Evolutionary conservation across 164 flowering plant species (phyloP), one percentile per base, ranked within the genome.

Genomic region (Sedum album): DNA sequence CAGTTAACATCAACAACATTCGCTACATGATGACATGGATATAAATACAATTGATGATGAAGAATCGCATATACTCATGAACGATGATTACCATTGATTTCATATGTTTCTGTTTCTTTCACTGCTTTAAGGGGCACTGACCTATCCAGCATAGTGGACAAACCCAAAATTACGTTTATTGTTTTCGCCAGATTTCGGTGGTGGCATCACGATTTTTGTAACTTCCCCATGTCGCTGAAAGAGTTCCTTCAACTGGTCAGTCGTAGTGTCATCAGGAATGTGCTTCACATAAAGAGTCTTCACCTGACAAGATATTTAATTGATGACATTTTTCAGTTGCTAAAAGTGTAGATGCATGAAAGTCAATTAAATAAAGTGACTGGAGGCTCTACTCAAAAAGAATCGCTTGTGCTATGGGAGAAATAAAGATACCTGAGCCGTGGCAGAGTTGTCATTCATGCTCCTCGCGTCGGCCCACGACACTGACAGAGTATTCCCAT

Each of bases 381-480:
- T 31, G 0, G 9, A 62, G 11, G 21, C 38, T 20, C 38, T 38
- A 6, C 53, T 18, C 21, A 4, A 17, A 48, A 17, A 18, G 8
- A 20, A 49, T 5, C 5, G 11, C 60, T 2, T 23, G 30, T 53
- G 60, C 30, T 13, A 25, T 20, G 20, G 28, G 60, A 53, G 14
- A 53, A 9, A 53, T 5, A 21, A 53, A 8, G 1, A 0, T 28
- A 41, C 46, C 46, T 41, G 21, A 48, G 71, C 31, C 25, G 89
- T 90, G 88, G 88, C 91, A 60, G 88, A 71, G 49, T 86, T 73
- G 68, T 89, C 79, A 49, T 83, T 87, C 42, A 84, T 80, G 79
- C 73, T 85, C 75, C 81, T 87, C 2, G 89, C 85, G 63, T 92
- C 96, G 66, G 96, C 98, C 98, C 98, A 90, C 65, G 88, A 88